Evolutionary conservation across 768 basidiomycete species (phyloP).

Genomic region (Suillus placidus): DNA sequence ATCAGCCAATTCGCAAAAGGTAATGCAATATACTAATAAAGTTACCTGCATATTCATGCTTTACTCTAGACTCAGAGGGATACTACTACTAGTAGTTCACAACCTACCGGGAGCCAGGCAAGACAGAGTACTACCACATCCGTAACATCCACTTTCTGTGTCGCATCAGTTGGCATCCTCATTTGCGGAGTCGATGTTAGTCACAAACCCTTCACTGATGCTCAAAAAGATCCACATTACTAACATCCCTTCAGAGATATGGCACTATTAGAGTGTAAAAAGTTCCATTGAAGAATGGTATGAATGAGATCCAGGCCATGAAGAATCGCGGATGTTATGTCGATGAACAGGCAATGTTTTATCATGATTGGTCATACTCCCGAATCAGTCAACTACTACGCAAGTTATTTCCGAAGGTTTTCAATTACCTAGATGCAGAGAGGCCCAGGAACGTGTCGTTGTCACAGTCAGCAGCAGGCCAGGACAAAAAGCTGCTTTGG

Average conservation of each 20-base stretch:
- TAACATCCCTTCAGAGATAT: not conserved
- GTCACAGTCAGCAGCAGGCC: not conserved
- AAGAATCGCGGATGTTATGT: conserved; percentile 5
- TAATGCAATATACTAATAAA: not conserved
- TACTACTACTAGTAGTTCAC: not conserved
- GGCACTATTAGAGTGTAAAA: not conserved
- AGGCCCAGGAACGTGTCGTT: not conserved
- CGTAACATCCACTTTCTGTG: no score
- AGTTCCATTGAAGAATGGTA: not conserved
- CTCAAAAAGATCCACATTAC: not conserved
- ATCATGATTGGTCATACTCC: not conserved
- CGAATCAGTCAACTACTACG: not conserved
- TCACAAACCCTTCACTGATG: not conserved
- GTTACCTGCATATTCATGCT: not conserved
- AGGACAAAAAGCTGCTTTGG: not conserved
- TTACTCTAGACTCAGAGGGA: not conserved
- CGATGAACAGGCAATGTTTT: not conserved
- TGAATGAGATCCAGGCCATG: conserved; percentile 3
- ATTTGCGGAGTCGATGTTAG: conserved; percentile 1
- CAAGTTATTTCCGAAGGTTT: conserved; percentile 3
- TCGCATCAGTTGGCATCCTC: not conserved
- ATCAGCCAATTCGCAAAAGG: not conserved
- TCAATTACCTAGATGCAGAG: not conserved
- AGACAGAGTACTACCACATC: not conserved
- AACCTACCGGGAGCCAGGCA: not conserved